These are phyloP conservation scores for Backusella parvicylindrica DNA, from an alignment of 192 early-diverging fungal species.

Conservation along the genomic window DNA sequence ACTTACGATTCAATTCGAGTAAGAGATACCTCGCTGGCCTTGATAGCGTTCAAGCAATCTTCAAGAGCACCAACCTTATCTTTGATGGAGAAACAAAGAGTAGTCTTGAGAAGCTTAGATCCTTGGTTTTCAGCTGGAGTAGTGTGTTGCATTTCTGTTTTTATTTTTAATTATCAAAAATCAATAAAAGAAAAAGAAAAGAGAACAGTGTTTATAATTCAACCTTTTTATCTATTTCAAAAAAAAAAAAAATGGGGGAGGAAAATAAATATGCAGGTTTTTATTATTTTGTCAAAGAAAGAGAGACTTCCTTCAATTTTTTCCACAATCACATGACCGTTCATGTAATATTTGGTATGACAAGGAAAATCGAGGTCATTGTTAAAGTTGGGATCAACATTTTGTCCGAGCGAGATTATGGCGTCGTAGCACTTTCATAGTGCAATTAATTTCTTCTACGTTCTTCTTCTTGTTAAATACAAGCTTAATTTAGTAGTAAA, in stretches of 20 bases:
- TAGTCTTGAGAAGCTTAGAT: constrained; percentile 15
- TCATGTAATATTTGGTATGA: background rate
- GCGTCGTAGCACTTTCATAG: background rate
- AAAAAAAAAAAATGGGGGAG: background rate
- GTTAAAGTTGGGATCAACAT: background rate
- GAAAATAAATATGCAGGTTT: background rate
- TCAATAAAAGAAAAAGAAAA: background rate
- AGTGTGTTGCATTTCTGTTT: constrained; percentile 5
- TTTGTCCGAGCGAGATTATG: background rate
- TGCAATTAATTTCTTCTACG: background rate
- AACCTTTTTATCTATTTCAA: background rate
- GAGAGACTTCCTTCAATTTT: background rate
- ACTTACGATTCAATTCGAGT: constrained; percentile 89
- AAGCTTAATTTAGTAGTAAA: background rate
- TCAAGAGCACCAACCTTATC: constrained; percentile 88
- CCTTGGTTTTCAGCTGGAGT: background rate
- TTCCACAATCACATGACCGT: constrained; percentile 14
- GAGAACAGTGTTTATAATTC: background rate
- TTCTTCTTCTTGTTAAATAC: background rate
- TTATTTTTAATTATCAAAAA: background rate
- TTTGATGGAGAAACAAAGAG: constrained; percentile 66
- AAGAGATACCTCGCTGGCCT: constrained; percentile 71
- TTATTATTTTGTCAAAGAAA: background rate
- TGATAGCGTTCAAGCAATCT: constrained; percentile 73
- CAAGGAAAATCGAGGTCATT: background rate